Evolutionary conservation across 306 rosid species (phyloP), one percentile per base, ranked within the genome.

Genomic region (barrel medic (Medicago truncatula)): DNA sequence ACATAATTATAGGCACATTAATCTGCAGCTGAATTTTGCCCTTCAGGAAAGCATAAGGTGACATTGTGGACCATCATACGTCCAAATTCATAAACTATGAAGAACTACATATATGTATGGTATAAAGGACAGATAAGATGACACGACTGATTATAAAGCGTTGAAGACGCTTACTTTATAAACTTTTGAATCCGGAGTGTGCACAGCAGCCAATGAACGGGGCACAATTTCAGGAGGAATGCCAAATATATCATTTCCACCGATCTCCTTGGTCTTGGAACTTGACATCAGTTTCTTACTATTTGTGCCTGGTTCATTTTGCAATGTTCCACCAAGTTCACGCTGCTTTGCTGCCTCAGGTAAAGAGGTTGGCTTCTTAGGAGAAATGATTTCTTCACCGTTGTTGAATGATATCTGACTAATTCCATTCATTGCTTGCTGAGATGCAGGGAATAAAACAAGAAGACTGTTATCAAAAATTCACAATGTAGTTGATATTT

Each of bases 281-380:
- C 79, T 80, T 21, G 99, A 92, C 64, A 67, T 67, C 46, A 76
- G 89, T 88, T 90, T 95, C 61, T 80, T 80, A 53, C 17, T 73
- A 83, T 78, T 85, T 3, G 87, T 21, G 69, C 86, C 91, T 14
- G 75, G 65, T 9, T 90, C 90, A 4, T 81, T 85, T 68, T 82
- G 87, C 83, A 90, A 75, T 15, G 96, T 89, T 66, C 97, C 97
- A 77, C 97, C 76, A 62, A 92, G 79, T 77, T 95, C 99, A 34
- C 96, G 97, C 84, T 95, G 99, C 92, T 95, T 95, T 38, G 97
- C 97, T 65, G 84, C 97, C 85, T 91, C 94, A 2, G 94, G 88
- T 59, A 88, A 16, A 20, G 95, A 88, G 76, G 80, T 47, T 21
- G 90, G 90, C 82, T 88, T 94, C 85, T 87, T 90, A 13, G 88